Percentiles rank a stretch among this genome's conserved stretches.
These are phyloP conservation scores for Fusarium albidum DNA, from an alignment of 2,329 filamentous ascomycete species.

Conservation along the genomic window DNA sequence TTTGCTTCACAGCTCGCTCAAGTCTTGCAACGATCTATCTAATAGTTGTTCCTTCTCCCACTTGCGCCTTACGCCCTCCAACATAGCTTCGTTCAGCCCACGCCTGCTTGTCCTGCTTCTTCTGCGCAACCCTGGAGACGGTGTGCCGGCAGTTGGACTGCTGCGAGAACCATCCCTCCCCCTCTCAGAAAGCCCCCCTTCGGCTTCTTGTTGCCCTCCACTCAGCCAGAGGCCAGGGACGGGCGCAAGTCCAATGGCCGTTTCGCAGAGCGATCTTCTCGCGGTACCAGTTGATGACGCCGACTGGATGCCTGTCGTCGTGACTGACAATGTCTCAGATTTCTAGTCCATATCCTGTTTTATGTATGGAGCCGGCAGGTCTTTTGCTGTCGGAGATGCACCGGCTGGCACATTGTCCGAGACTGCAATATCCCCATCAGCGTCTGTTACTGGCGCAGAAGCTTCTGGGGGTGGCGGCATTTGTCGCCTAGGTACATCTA, in stretches of 20 bases:
- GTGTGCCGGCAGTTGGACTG: not conserved
- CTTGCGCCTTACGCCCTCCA: not conserved
- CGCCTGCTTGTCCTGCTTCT: not conserved
- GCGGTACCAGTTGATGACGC: too few relatives aligned
- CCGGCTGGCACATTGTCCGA: constrained; percentile 10
- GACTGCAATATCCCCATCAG: constrained; percentile 38
- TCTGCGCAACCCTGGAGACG: not conserved
- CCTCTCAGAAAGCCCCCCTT: too few relatives aligned
- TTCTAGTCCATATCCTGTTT: constrained; percentile 30
- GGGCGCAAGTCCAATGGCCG: not conserved
- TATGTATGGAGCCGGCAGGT: constrained; percentile 28
- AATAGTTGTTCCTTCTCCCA: not conserved
- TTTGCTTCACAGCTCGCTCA: not conserved
- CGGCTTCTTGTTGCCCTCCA: too few relatives aligned
- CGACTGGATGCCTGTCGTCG: too few relatives aligned
- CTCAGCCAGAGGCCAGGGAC: not conserved
- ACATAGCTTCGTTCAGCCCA: constrained; percentile 5
- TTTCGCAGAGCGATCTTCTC: not conserved
- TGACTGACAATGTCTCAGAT: not conserved
- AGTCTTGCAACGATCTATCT: not conserved
- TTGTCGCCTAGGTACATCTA: constrained; percentile 55
- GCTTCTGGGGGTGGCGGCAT: constrained; percentile 23
- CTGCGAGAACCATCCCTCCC: too few relatives aligned
- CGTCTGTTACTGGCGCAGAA: constrained; percentile 24
- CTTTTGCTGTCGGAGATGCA: constrained; percentile 2